Base-by-base conservation (phyloP, 2,329 filamentous ascomycete genomes). In the Ophiognomonia clavigignenti-juglandacearum region DNA sequence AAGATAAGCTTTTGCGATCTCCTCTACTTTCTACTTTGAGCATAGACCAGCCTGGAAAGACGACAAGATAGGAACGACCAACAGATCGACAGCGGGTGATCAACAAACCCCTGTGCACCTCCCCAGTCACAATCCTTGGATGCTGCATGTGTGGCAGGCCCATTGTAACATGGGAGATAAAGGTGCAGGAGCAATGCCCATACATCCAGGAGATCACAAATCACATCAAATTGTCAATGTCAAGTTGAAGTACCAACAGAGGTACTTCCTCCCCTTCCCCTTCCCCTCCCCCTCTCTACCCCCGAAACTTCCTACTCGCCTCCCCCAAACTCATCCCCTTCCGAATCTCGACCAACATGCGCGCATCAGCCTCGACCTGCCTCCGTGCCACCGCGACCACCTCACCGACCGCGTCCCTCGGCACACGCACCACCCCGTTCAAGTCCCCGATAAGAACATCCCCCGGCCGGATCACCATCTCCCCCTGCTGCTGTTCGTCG, bases 391-490 rank as follows among this genome's bases (percentile, higher is more conserved):
- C 53, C 34, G 62, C 64, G 19, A 72, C 45, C 4, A 62, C 68
- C 52, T 63, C 44, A 50, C 65, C 64, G 1, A 64, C 67, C 41
- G 69, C 51, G 11, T 60, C 61, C 23, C 45, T 58, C 1, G 69
- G 69, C 37, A 72, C 55, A 6, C 68, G 61, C 2, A 72, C 69
- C 2, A 71, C 69, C 11, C 70, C 69, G 50, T 73, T 70, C 9
- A 67, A 31, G 38, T 73, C 69, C 0, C 58, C 69, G 19, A 73
- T 58, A 5, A 72, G 39, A 52, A 72, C 72, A 48, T 73, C 70
- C 1, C 68, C 69, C 0, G 69, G 68, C 3, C 60, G 48, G 36
- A 73, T 58, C 7, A 56, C 59, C 47, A 64, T 61, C 18, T 65
- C 61, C 40, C 65, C 63, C 39, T 63, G 61, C 10, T 64, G n/a